A percentile compares a stretch with the other conserved stretches of the same genome.
Conservation (phyloP, 495 filamentous ascomycete genomes). For the Parathielavia hyrcaniae region DNA sequence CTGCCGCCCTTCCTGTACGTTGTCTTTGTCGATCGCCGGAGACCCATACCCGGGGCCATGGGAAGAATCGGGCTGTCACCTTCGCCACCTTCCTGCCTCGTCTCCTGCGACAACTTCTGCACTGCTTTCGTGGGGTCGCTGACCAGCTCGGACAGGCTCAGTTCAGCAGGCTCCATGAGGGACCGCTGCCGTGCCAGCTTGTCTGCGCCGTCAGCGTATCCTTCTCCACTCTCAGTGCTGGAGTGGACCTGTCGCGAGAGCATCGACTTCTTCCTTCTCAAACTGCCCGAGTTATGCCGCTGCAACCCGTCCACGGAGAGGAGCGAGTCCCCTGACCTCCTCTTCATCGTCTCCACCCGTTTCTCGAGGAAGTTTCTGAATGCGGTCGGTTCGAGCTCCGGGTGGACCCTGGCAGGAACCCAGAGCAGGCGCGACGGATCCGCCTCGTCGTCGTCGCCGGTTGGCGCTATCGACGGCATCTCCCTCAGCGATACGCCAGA, state of each 20-base stretch:
- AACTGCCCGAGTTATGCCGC: conserved; percentile 53
- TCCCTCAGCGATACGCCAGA: conserved; percentile 51
- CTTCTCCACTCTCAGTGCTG: conserved; percentile 53
- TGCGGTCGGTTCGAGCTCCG: conserved; percentile 89
- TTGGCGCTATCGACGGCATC: conserved; percentile 68
- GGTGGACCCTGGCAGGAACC: conserved; percentile 92
- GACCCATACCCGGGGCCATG: conserved; percentile 63
- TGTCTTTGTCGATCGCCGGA: conserved; percentile 85
- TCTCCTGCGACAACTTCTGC: conserved; percentile 55
- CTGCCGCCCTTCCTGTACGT: conserved; percentile 83
- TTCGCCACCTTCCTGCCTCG: conserved; percentile 36
- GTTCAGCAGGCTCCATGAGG: conserved; percentile 47
- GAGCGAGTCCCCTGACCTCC: conserved; percentile 67
- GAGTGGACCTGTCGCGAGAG: conserved; percentile 85
- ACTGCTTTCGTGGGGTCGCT: conserved; percentile 68
- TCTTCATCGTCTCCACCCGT: conserved; percentile 78
- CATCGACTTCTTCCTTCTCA: conserved; percentile 92
- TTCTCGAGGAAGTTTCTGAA: conserved; percentile 97
- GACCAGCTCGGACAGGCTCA: conserved; percentile 70
- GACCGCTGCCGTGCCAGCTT: conserved; percentile 72
- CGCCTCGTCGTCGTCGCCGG: conserved; percentile 71
- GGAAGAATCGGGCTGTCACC: conserved; percentile 83
- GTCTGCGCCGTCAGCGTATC: conserved; percentile 84
- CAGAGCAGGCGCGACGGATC: conserved; percentile 87
- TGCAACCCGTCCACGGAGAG: conserved; percentile 61